Base-by-base conservation (phyloP, 352 stramenopile species). In the Elongisporangium undulatum region DNA sequence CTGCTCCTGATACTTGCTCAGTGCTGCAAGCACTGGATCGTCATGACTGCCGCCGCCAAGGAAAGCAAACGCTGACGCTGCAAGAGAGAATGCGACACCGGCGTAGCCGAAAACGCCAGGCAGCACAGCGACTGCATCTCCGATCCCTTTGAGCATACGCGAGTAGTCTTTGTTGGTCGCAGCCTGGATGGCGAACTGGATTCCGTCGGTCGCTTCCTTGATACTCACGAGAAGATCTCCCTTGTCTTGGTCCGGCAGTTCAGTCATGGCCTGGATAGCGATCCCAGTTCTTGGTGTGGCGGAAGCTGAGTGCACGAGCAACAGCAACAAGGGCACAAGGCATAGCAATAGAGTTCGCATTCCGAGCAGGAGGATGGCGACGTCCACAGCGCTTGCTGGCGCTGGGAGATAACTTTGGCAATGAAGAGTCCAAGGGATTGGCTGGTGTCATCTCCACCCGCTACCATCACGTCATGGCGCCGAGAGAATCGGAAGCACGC, bases 71-170 rank as follows among this genome's bases (percentile, higher is more conserved):
- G 72, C 63, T 1, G 74, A 79, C 3, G 74, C 74, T 0, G 71
- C 71, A 20, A 83, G 52, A 1, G 74, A 83, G 52, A 83, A 83
- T 2, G 69, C 74, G 17, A 83, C 67, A 0, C 74, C 74, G n/a
- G 66, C 63, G 29, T 61, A 71, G 8, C 74, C 74, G 3, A 75
- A 68, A 4, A 68, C 67, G 15, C 64, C 69, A 0, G 74, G 74
- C 1, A 83, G 55, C 21, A 68, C 64, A 10, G 56, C 62, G 1
- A 79, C 50, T 3, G 74, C 71, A 15, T 83, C 74, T 0, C 74
- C 69, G 7, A 80, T 64, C 2, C 69, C 74, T 53, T 75, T 79
- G 34, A 83, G 62, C 61, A 69, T 71, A 24, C 66, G 69, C 7
- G 59, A 75, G 17, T 62, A 59, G 53, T 83, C 74, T 29, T 69